Conservation (phyloP, 202 grass and related monocot species). For the Bolboschoenoplectus hybrid region DNA sequence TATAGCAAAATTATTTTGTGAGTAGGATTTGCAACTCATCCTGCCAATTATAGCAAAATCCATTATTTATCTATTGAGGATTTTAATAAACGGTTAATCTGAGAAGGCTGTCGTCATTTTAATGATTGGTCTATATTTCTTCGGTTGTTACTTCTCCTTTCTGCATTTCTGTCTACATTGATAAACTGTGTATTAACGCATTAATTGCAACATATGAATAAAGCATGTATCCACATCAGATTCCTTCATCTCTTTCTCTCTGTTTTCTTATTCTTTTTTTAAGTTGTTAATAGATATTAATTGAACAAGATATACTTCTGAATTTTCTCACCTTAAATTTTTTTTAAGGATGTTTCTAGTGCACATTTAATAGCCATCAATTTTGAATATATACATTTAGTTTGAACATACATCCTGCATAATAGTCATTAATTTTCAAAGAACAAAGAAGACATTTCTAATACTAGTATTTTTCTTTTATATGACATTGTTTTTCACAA, state of each 20-base stretch:
- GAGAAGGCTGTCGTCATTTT: not conserved
- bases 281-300: not conserved
- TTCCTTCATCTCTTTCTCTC: not conserved
- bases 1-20: too few relatives aligned
- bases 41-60: constrained; percentile 18
- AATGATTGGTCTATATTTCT: not conserved
- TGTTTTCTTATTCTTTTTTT: not conserved
- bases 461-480: too few relatives aligned
- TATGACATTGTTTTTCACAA: too few relatives aligned
- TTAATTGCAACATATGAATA: not conserved
- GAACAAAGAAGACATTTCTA: too few relatives aligned
- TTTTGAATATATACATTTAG: too few relatives aligned
- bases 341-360: too few relatives aligned
- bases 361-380: too few relatives aligned
- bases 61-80: constrained; percentile 25
- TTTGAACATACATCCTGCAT: too few relatives aligned
- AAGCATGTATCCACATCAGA: not conserved
- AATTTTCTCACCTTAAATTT: not conserved
- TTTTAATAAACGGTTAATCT: constrained; percentile 2
- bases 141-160: not conserved
- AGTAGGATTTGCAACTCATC: not conserved
- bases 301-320: not conserved
- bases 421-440: too few relatives aligned
- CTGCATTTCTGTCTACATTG: not conserved
- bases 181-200: not conserved